A percentile compares a stretch with the other conserved stretches of the same genome.
Conservation (phyloP, 257 asterid species). For the Ligustrum vulgare region DNA sequence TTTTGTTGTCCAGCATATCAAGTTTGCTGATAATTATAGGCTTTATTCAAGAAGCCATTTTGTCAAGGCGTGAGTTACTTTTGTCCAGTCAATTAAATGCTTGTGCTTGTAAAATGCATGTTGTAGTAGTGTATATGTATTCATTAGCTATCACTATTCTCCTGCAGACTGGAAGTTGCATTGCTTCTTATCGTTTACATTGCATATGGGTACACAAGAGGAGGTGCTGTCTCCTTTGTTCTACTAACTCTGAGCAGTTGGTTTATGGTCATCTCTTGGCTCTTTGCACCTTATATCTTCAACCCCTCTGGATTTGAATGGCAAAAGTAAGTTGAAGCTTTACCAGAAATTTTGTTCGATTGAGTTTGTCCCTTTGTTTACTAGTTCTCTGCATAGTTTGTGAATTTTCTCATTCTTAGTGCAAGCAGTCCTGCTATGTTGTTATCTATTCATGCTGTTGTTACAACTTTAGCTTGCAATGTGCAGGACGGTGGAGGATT, state of each 20-base stretch:
- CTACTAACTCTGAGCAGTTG: slow-evolving; percentile 87
- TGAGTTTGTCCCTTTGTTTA: slow-evolving; percentile 11
- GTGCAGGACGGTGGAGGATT: slow-evolving; percentile 94
- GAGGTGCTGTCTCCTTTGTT: slow-evolving; percentile 70
- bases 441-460: slow-evolving; percentile 17
- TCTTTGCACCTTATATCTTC: slow-evolving; percentile 93
- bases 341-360: neutral
- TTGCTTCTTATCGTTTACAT: slow-evolving; percentile 84
- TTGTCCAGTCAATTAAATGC: neutral
- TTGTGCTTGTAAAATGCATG: neutral
- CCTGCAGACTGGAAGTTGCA: slow-evolving; percentile 90
- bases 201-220: slow-evolving; percentile 73
- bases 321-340: slow-evolving; percentile 77
- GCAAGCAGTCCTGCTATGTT: slow-evolving; percentile 1
- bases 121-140: slow-evolving; percentile 13
- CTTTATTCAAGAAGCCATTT: slow-evolving; percentile 97
- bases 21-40: slow-evolving; percentile 94
- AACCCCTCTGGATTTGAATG: slow-evolving; percentile 99
- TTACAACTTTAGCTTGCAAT: slow-evolving; percentile 10
- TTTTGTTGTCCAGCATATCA: slow-evolving; percentile 92
- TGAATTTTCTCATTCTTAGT: slow-evolving; percentile 14
- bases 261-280: slow-evolving; percentile 98
- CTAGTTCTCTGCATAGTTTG: slow-evolving; percentile 1
- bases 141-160: slow-evolving; percentile 17
- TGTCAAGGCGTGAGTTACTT: slow-evolving; percentile 78